Evolutionary conservation across 1,284 basidiomycete genomes (phyloP), one percentile per base, ranked within the genome.

Genomic region (Heterobasidion occidentale): DNA sequence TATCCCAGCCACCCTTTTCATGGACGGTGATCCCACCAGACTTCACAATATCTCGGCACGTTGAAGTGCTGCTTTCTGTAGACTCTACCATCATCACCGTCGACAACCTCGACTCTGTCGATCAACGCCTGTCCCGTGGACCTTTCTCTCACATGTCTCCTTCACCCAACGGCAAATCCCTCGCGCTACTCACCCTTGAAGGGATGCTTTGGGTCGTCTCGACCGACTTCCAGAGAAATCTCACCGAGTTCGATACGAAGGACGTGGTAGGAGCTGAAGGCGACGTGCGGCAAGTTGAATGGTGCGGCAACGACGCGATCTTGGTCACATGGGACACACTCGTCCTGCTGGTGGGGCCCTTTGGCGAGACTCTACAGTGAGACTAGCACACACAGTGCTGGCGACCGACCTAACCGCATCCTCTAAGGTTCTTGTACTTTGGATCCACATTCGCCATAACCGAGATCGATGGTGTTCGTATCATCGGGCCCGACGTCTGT

Each of bases 281-380:
- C 2, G 67, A 75, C 8, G 77, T 88, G 6, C 71, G 78, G 35
- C 85, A 88, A 62, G 85, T 95, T 0, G 89, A 90, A 65, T 99
- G 97, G 97, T 98, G 95, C 66, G 95, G 95, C 6, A 94, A 94
- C 67, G 94, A 99, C 70, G 93, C 94, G 0, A 89, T 99, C 33
- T 79, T 94, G 2, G 79, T 98, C 15, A 88, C 86, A 2, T 98
- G 92, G 89, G 81, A 83, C 44, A 77, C 81, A n/a, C 74, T 87
- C 49, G 88, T 88, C 0, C 74, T 95, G 14, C 78, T 99, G 51
- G 89, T 98, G 9, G 95, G 96, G 2, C 96, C 96, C 4, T 92
- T 87, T 60, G 94, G 94, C 1, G 94, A 96, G 61, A 88, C 85
- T 1, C 73, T 98, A 27, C 81, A 82, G 91, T 95, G 67, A 64